These are phyloP conservation scores for Microbotryum saponariae DNA, from an alignment of 1,284 basidiomycete genomes.

Conservation along the genomic window DNA sequence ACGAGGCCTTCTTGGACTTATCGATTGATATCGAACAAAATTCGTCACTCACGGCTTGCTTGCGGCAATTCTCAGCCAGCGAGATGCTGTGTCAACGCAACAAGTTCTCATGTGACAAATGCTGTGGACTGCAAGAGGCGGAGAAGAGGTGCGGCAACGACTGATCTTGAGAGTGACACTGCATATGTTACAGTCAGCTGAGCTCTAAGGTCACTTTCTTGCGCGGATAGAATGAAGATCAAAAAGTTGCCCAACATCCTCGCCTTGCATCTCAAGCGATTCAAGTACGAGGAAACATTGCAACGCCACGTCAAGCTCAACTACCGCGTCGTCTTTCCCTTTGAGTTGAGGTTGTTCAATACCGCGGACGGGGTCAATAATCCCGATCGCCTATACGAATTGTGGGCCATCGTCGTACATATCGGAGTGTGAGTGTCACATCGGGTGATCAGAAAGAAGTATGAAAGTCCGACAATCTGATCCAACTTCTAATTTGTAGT, in stretches of 20 bases:
- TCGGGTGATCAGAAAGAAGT: conserved; percentile 5
- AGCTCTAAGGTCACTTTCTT: background rate
- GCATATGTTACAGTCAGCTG: background rate
- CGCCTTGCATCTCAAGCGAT: conserved; percentile 90
- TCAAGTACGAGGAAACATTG: conserved; percentile 90
- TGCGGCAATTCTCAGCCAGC: conserved; percentile 90
- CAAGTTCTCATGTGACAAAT: conserved; percentile 97
- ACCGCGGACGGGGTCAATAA: conserved; percentile 88
- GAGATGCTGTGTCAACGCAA: conserved; percentile 97
- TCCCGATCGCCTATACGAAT: conserved; percentile 76
- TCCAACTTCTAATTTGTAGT: conserved; percentile 44
- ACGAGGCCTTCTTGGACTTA: conserved; percentile 91
- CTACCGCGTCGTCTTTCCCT: conserved; percentile 92
- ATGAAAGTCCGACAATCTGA: background rate
- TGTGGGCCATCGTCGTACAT: conserved; percentile 94
- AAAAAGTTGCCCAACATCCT: conserved; percentile 90
- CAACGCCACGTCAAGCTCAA: conserved; percentile 86
- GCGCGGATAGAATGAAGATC: conserved; percentile 79
- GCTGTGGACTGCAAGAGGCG: conserved; percentile 92
- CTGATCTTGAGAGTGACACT: background rate
- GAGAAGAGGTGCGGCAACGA: conserved; percentile 70
- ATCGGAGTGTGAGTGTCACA: conserved; percentile 73
- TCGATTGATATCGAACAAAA: conserved; percentile 98
- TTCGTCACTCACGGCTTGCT: conserved; percentile 86
- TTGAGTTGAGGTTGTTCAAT: conserved; percentile 89